A percentile compares a stretch with the other conserved stretches of the same genome.
Evolutionary conservation across 2,329 filamentous ascomycete genomes (phyloP).

Genomic region (Chrysoporthe puriensis): DNA sequence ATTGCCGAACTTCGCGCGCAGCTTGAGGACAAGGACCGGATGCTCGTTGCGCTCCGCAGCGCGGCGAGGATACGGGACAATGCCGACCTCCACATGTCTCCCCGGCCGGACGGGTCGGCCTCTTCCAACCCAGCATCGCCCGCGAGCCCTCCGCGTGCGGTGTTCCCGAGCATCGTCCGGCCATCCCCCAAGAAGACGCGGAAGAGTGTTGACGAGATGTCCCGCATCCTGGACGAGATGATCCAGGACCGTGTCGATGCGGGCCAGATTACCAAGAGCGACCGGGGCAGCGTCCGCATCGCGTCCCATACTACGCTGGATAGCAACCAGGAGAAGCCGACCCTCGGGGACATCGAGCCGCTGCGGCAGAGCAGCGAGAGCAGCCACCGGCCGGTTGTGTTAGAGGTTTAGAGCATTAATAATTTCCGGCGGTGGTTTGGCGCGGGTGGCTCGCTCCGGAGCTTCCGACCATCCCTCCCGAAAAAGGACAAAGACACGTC

Average conservation of each 20-base stretch:
- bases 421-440: conserved; percentile 21
- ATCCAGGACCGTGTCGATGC: conserved; percentile 84
- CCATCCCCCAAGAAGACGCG: conserved; percentile 45
- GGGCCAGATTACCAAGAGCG: conserved; percentile 70
- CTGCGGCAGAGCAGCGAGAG: conserved; percentile 39
- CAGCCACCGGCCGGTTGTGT: conserved; percentile 20
- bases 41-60: conserved; percentile 84
- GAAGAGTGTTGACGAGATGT: conserved; percentile 88
- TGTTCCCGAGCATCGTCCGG: conserved; percentile 32
- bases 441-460: conserved; percentile 2
- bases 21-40: conserved; percentile 92
- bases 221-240: conserved; percentile 93
- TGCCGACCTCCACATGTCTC: conserved; percentile 50
- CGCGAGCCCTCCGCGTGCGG: conserved; percentile 32
- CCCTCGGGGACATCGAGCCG: conserved; percentile 40
- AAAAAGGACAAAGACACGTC: not conserved
- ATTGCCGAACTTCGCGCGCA: conserved; percentile 88
- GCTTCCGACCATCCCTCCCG: not conserved
- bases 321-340: conserved; percentile 43
- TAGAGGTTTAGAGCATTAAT: conserved; percentile 29
- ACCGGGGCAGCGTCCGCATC: conserved; percentile 68
- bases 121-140: conserved; percentile 33
- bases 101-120: conserved; percentile 35
- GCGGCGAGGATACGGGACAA: conserved; percentile 85
- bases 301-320: conserved; percentile 34